Evolutionary conservation across 345 rosid genomes (phyloP), one percentile per base, ranked within the genome.

Genomic region (Abelmoschus esculentus): DNA sequence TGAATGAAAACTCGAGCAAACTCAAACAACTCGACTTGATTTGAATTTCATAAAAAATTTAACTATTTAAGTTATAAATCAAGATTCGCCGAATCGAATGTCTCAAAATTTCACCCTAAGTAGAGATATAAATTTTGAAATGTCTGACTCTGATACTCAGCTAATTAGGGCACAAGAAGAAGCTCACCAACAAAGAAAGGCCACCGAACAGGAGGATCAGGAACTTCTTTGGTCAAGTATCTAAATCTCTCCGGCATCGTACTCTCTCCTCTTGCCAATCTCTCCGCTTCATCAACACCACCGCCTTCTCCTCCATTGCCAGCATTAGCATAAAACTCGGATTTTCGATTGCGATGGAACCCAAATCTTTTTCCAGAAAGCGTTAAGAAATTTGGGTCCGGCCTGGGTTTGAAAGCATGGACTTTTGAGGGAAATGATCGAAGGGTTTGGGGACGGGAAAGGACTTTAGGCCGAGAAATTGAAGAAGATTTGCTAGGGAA

Each of bases 231-330:
- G 76, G 92, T 87, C 79, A 93, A 75, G 82, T 90, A 80, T 78
- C 90, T 81, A 76, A 93, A 93, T 77, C 97, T 83, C 70, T 87
- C 98, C 72, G 96, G 97, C 92, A 93, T 82, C 34, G 98, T 87
- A 77, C 93, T 93, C 75, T 84, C 87, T 42, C 89, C 84, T 67
- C 53, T 66, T 63, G 84, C 87, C 69, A 83, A 74, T 54, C 52
- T 72, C 70, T 87, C 90, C 19, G 76, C 84, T 42, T 87, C 92
- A 70, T 86, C 89, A 58, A 62, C 18, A 26, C 55, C 73, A 46
- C 15, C 75, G 72, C 6, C 83, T 69, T 60, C 77, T 52, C 67
- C 73, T 57, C 61, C 74, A 34, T 76, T 75, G 67, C 68, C 78
- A 12, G 81, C 84, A 59, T 81, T 83, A 74, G 76, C 77, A 28